phyloP scores from a whole-genome alignment of 2,329 filamentous ascomycete species.

The Hymenoscyphus salicellus region DNA sequence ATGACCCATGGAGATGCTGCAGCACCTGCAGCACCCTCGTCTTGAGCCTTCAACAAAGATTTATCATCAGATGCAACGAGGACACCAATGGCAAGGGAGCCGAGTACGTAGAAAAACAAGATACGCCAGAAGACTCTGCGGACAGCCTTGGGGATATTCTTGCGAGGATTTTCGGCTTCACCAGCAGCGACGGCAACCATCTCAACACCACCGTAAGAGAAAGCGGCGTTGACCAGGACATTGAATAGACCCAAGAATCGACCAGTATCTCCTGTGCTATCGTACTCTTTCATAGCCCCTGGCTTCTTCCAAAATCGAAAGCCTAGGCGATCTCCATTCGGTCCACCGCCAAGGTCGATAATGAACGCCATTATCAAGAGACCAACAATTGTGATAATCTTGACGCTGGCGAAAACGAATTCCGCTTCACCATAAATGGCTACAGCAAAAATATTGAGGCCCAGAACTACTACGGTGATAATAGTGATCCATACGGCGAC shows the following conservation, averaged over 20 bases:
- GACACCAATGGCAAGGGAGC: constrained; percentile 47
- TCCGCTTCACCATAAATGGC: constrained; percentile 57
- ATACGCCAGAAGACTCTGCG: constrained; percentile 59
- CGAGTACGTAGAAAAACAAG: constrained; percentile 60
- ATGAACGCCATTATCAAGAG: constrained; percentile 52
- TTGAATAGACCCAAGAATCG: constrained; percentile 50
- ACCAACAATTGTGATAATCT: constrained; percentile 54
- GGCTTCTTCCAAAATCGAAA: constrained; percentile 62
- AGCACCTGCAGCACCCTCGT: constrained; percentile 45
- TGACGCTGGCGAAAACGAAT: constrained; percentile 56
- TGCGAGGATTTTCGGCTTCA: constrained; percentile 62
- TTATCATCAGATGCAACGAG: constrained; percentile 40
- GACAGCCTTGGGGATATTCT: constrained; percentile 63
- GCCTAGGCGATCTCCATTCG: constrained; percentile 56
- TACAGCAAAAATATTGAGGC: constrained; percentile 55
- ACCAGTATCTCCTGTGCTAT: constrained; percentile 51
- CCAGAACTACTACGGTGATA: constrained; percentile 38
- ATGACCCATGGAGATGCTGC: constrained; percentile 67
- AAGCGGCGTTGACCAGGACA: constrained; percentile 46
- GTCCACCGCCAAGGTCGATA: constrained; percentile 53
- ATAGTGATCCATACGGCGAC: constrained; percentile 41
- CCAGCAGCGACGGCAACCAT: constrained; percentile 56
- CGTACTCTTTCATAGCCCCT: constrained; percentile 40
- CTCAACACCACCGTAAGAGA: constrained; percentile 49
- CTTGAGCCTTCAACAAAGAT: constrained; percentile 14